Evolutionary conservation across 768 basidiomycete species (phyloP).

Genomic region (Tulasnella sp.): DNA sequence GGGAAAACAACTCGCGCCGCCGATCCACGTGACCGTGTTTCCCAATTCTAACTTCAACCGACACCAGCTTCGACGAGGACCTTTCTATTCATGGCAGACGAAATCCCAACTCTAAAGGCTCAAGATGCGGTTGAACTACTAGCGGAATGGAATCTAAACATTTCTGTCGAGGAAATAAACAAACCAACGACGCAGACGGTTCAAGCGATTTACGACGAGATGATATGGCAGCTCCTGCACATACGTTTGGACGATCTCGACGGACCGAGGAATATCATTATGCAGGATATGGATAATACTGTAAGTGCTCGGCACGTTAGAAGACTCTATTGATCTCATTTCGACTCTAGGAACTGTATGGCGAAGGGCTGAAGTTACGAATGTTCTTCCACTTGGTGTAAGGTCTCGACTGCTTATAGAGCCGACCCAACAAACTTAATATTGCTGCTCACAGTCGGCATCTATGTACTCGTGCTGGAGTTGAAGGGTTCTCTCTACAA

Average conservation of each 20-base stretch:
- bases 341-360: constrained; percentile 58
- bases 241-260: constrained; percentile 57
- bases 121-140: constrained; percentile 62
- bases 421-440: background rate
- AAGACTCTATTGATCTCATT: background rate
- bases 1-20: background rate
- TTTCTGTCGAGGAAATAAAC: constrained; percentile 63
- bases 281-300: constrained; percentile 53
- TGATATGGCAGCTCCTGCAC: constrained; percentile 67
- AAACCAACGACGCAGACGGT: constrained; percentile 70
- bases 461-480: constrained; percentile 66
- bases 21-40: constrained; percentile 3
- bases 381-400: constrained; percentile 70
- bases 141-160: constrained; percentile 62
- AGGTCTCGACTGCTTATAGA: constrained; percentile 31
- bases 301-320: constrained; percentile 41
- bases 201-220: constrained; percentile 62
- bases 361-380: constrained; percentile 55
- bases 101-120: constrained; percentile 19
- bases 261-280: constrained; percentile 54
- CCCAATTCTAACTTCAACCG: constrained; percentile 4
- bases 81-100: constrained; percentile 15
- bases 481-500: constrained; percentile 70
- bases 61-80: background rate
- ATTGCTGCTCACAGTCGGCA: constrained; percentile 48